A percentile compares a stretch with the other conserved stretches of the same genome.
Conservation (phyloP, 2,329 filamentous ascomycete species). For the Zymoseptoria brevis region DNA sequence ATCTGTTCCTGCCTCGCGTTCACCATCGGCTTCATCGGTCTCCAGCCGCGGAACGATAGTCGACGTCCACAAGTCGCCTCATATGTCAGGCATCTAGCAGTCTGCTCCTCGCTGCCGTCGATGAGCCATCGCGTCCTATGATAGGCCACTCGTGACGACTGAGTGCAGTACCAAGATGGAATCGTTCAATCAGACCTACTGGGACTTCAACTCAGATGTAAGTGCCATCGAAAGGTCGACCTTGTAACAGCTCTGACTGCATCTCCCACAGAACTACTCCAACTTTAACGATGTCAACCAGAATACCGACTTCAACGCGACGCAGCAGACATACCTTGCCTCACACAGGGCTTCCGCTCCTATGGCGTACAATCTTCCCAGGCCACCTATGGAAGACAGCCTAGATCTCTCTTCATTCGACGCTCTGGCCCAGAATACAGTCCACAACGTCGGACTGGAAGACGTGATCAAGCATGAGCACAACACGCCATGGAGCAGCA, state of each 20-base stretch:
- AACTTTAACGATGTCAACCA: background rate
- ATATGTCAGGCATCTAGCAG: background rate
- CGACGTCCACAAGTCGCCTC: background rate
- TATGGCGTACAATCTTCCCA: background rate
- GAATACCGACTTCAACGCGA: background rate
- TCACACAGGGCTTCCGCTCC: conserved; percentile 5
- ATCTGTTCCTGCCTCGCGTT: background rate
- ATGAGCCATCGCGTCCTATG: background rate
- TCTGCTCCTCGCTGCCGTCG: background rate
- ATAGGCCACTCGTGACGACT: background rate
- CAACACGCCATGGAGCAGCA: conserved; percentile 2
- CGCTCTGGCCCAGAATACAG: background rate
- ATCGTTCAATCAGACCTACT: background rate
- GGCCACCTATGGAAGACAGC: background rate
- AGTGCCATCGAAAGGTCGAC: background rate
- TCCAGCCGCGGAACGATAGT: background rate
- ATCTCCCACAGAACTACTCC: background rate
- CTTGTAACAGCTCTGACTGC: background rate
- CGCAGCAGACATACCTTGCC: background rate
- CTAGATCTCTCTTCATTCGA: conserved; percentile 5
- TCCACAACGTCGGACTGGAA: conserved; percentile 2
- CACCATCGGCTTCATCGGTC: background rate
- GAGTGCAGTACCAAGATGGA: background rate
- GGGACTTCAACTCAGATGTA: background rate
- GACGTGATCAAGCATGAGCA: conserved; percentile 9